Evolutionary conservation across 208 protist species (phyloP).

Genomic region (Leishmania amazonensis): DNA sequence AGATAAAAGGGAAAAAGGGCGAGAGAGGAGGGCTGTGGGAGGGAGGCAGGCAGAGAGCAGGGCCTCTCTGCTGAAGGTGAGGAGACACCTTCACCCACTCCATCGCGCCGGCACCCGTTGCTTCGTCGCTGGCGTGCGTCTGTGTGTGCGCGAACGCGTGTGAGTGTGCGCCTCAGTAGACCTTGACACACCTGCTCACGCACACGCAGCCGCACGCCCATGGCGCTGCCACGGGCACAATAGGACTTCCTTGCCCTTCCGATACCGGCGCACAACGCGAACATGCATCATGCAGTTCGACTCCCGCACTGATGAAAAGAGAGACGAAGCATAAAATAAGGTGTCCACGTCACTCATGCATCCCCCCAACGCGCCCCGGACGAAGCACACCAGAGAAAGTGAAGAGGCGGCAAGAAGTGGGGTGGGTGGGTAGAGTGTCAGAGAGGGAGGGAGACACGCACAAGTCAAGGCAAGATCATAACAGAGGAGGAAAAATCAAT

Average conservation of each 20-base stretch:
- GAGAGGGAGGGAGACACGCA: too few species aligned
- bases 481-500: not conserved
- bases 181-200: not conserved
- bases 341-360: not conserved
- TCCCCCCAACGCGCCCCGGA: too few species aligned
- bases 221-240: not conserved
- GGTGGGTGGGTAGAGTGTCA: not conserved
- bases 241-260: not conserved
- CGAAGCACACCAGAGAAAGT: not conserved
- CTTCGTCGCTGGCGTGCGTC: not conserved
- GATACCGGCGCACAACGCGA: not conserved
- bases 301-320: not conserved
- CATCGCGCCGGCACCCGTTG: not conserved
- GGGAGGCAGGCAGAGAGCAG: not conserved
- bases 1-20: conserved; percentile 4
- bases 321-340: not conserved
- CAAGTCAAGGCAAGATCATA: not conserved
- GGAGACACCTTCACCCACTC: not conserved
- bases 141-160: not conserved
- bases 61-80: not conserved
- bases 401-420: not conserved
- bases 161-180: not conserved
- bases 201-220: not conserved
- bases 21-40: not conserved
- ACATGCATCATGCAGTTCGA: not conserved